Conservation (phyloP, 202 grass and related monocot genomes). For the Zoysia matrella region DNA sequence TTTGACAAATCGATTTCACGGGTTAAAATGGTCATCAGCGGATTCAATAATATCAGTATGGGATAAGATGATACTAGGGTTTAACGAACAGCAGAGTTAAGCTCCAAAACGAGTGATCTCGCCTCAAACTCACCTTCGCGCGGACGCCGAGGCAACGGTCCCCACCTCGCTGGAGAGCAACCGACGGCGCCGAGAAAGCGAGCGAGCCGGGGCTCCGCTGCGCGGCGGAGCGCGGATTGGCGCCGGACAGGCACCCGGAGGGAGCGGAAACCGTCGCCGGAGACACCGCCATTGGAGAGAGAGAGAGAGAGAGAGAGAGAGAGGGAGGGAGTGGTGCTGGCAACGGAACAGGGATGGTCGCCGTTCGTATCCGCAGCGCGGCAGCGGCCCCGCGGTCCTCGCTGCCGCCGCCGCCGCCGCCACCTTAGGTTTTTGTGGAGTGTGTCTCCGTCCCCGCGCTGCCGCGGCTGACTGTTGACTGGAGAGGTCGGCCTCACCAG, state of each 20-base stretch:
- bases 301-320: no score
- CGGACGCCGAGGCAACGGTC: neutral
- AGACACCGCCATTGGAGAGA: conserved; percentile 12
- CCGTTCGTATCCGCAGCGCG: neutral
- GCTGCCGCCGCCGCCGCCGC: neutral
- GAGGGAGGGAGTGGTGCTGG: neutral
- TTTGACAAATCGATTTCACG: neutral
- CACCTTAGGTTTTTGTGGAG: conserved; percentile 10
- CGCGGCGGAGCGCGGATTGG: neutral
- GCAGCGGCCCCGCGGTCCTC: neutral
- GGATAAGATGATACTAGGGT: neutral
- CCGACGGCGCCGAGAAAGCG: neutral
- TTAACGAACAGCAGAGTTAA: neutral
- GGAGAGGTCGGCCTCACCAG: no score
- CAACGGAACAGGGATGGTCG: neutral
- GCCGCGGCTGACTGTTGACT: neutral
- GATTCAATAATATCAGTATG: neutral
- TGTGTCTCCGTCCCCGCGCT: neutral
- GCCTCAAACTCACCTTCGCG: conserved; percentile 21
- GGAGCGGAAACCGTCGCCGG: conserved; percentile 1
- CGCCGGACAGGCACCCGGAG: no score
- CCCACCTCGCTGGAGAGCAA: neutral
- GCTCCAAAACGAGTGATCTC: neutral
- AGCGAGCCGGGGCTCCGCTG: neutral
- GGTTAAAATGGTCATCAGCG: neutral